phyloP scores from a whole-genome alignment of 2,329 filamentous ascomycete genomes.

The Madurella mycetomatis region DNA sequence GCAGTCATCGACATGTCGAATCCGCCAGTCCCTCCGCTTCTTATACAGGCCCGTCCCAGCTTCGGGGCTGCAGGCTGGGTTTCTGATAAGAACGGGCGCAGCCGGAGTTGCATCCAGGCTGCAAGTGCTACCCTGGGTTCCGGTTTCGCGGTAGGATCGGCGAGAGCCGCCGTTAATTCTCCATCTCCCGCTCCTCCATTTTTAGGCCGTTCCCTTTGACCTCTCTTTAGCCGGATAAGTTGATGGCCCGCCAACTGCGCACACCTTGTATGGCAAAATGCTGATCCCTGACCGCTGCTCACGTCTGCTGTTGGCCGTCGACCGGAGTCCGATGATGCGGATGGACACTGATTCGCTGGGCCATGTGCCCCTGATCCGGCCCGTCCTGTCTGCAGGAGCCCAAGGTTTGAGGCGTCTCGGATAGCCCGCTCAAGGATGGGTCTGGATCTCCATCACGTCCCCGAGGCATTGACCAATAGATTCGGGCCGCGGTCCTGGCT shows the following conservation, averaged over 20 bases:
- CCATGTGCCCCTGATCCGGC: slow-evolving; percentile 9
- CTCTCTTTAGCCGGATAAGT: slow-evolving; percentile 25
- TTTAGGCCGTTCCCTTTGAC: slow-evolving; percentile 17
- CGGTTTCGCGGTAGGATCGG: slow-evolving; percentile 6
- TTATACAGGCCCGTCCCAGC: slow-evolving; percentile 8
- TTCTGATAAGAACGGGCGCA: slow-evolving; percentile 1
- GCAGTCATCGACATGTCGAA: slow-evolving; percentile 10
- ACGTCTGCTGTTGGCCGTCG: slow-evolving; percentile 5
- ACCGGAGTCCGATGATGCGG: not conserved
- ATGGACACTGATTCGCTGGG: slow-evolving; percentile 17
- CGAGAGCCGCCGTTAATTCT: slow-evolving; percentile 9
- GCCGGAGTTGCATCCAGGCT: not conserved
- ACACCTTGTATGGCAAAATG: slow-evolving; percentile 28
- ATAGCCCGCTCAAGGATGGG: slow-evolving; percentile 1
- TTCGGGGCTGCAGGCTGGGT: slow-evolving; percentile 3
- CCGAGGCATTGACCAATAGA: slow-evolving; percentile 23
- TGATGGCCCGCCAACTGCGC: slow-evolving; percentile 16
- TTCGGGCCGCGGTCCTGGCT: slow-evolving; percentile 1
- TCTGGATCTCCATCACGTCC: slow-evolving; percentile 8
- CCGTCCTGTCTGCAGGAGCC: not conserved
- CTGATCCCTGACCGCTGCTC: slow-evolving; percentile 22
- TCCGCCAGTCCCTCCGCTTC: slow-evolving; percentile 3
- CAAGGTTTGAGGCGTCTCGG: not conserved
- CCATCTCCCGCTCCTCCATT: slow-evolving; percentile 15
- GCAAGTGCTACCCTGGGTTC: slow-evolving; percentile 7